Conservation (phyloP, 305 asterid genomes). For the Caryopteris hybrid region DNA sequence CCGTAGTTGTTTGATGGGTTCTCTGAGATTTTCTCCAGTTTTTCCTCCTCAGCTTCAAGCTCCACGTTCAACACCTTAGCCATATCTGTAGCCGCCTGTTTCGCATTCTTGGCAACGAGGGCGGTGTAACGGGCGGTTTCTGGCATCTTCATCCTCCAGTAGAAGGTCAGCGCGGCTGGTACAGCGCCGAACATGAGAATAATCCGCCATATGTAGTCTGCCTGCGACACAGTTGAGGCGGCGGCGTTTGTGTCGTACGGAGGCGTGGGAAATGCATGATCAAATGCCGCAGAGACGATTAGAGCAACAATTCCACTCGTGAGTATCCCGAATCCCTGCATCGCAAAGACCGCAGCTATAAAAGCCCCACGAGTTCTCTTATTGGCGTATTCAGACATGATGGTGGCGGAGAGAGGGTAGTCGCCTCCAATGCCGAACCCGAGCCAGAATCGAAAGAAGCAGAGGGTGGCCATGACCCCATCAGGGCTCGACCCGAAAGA, state of each 20-base stretch:
- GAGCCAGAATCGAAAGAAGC: slow-evolving; percentile 62
- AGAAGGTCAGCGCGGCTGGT: slow-evolving; percentile 57
- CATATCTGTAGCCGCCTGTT: slow-evolving; percentile 67
- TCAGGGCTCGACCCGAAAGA: slow-evolving; percentile 43
- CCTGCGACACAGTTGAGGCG: slow-evolving; percentile 42
- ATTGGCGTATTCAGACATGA: slow-evolving; percentile 61
- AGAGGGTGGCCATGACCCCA: slow-evolving; percentile 52
- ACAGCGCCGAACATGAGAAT: slow-evolving; percentile 64
- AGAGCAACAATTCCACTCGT: slow-evolving; percentile 44
- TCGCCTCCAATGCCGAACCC: slow-evolving; percentile 73
- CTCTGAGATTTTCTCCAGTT: not conserved
- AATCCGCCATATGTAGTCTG: slow-evolving; percentile 61
- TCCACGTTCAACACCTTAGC: slow-evolving; percentile 48
- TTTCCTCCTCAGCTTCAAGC: slow-evolving; percentile 41
- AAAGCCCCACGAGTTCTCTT: slow-evolving; percentile 62
- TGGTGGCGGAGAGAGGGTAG: slow-evolving; percentile 63
- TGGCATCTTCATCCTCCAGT: slow-evolving; percentile 84
- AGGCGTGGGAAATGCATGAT: slow-evolving; percentile 33
- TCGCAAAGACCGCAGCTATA: slow-evolving; percentile 56
- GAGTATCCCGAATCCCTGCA: slow-evolving; percentile 65
- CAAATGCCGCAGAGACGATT: slow-evolving; percentile 32
- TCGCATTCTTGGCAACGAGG: slow-evolving; percentile 52
- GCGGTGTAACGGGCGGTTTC: slow-evolving; percentile 84
- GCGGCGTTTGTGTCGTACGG: slow-evolving; percentile 17
- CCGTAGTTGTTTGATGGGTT: slow-evolving; percentile 33